phyloP scores from a whole-genome alignment of 805 yeast species.

The Pichia eremophila region DNA sequence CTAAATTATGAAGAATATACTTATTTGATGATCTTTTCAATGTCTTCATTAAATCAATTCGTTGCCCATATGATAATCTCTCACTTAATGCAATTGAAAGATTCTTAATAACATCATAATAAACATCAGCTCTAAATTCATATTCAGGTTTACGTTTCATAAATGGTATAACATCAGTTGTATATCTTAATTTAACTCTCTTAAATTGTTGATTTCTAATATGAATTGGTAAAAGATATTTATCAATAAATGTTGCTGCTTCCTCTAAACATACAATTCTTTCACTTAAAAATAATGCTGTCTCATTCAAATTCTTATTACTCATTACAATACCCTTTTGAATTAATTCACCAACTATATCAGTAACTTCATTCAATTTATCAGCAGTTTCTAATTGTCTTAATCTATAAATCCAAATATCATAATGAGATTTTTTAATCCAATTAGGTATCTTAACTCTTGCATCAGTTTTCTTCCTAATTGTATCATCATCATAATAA shows the following conservation, averaged over 20 bases:
- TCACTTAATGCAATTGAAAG: conserved; percentile 9
- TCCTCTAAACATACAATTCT: conserved; percentile 13
- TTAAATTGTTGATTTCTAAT: conserved; percentile 5
- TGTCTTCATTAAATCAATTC: conserved; percentile 7
- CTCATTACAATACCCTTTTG: conserved; percentile 21
- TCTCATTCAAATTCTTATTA: conserved; percentile 19
- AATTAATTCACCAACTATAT: conserved; percentile 12
- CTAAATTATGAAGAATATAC: conserved; percentile 11
- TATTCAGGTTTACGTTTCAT: conserved; percentile 4
- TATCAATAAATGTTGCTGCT: conserved; percentile 22
- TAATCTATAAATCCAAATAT: conserved; percentile 24
- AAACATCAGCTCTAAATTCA: conserved; percentile 5
- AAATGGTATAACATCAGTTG: conserved; percentile 8
- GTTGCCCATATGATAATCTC: conserved; percentile 7
- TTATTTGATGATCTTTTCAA: conserved; percentile 7
- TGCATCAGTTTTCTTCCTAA: conserved; percentile 4
- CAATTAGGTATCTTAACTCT: conserved; percentile 14
- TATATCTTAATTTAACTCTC: conserved; percentile 8
- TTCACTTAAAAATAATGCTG: conserved; percentile 18
- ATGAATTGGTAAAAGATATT: conserved; percentile 19
- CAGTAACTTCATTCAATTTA: conserved; percentile 11
- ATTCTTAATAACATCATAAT: conserved; percentile 12
- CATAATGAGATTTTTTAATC: conserved; percentile 19
- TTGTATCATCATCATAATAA: conserved; percentile 10
- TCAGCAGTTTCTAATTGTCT: conserved; percentile 21